Evolutionary conservation across 306 rosid species (phyloP), one percentile per base, ranked within the genome.

Genomic region (Mucuna pruriens): DNA sequence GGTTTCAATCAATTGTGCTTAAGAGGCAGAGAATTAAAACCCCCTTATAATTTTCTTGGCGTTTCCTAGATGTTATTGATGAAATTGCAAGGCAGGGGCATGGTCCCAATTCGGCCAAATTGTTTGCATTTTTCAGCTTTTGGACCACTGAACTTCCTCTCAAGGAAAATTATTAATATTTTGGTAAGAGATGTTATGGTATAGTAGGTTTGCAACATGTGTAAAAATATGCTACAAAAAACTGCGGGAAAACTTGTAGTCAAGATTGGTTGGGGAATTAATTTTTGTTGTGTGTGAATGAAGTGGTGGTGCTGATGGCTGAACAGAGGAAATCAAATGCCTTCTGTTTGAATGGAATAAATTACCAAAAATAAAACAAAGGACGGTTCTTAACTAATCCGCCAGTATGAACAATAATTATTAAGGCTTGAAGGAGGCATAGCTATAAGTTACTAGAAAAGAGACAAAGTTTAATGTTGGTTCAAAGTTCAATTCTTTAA

Each of bases 401-500:
- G 0, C 33, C 4, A 79, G 42, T 36, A 36, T 7, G 71, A 39
- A 15, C 13, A 26, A 64, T 72, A 16, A 71, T 39, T 72, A 71
- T 72, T 44, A 16, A 42, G 64, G 63, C 75, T 71, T 76, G 36
- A 13, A 40, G 17, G 23, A 46, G 54, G 38, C 38, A 31, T 54
- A 29, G 73, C 25, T 61, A n/a, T n/a, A n/a, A n/a, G n/a, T n/a
- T n/a, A 20, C 58, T 54, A 54, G 36, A 6, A 66, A 75, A 22
- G 75, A 8, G 54, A 54, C 42, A 63, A 63, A 73, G 5, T 10
- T 33, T 39, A 13, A 25, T 29, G 58, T 79, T 68, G 71, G 89
- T 82, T 80, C 63, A 67, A 23, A 74, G 61, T 75, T 83, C 84
- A 79, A 82, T 83, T 86, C 85, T 70, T 55, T 63, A 86, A 80